Conservation (phyloP, 805 yeast genomes). For the Millerozyma acaciae region DNA sequence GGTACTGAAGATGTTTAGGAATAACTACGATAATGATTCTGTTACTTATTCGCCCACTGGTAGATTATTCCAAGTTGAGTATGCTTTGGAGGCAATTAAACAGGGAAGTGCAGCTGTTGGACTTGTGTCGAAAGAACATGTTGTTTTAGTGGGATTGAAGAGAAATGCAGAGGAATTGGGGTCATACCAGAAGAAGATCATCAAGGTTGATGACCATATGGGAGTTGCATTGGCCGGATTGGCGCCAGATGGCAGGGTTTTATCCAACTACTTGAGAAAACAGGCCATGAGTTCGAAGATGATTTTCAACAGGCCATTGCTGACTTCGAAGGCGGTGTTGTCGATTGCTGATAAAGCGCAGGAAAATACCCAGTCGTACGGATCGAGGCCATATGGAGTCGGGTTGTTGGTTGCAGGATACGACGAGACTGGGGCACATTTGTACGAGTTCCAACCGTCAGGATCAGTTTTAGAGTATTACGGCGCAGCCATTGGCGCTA, state of each 20-base stretch:
- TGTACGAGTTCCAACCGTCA: constrained; percentile 92
- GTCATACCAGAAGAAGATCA: constrained; percentile 90
- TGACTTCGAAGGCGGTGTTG: constrained; percentile 76
- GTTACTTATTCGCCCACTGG: constrained; percentile 97
- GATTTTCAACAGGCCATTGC: constrained; percentile 81
- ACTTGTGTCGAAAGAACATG: constrained; percentile 77
- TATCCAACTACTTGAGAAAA: constrained; percentile 83
- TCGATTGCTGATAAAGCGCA: constrained; percentile 96
- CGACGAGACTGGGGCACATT: constrained; percentile 92
- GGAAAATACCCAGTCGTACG: constrained; percentile 91
- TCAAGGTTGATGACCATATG: constrained; percentile 87
- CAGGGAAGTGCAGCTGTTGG: constrained; percentile 99
- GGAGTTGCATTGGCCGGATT: constrained; percentile 96
- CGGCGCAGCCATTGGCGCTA: constrained; percentile 96
- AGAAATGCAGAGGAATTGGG: constrained; percentile 97
- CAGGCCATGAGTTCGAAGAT: constrained; percentile 86
- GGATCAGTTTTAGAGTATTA: constrained; percentile 88
- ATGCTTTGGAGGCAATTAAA: constrained; percentile 91
- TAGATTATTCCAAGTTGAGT: constrained; percentile 82
- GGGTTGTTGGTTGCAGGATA: constrained; percentile 87
- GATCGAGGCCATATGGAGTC: constrained; percentile 97
- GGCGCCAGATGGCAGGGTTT: constrained; percentile 96
- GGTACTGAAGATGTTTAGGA: constrained; percentile 84
- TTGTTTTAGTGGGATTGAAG: constrained; percentile 88
- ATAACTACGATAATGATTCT: constrained; percentile 97